Base-by-base conservation (phyloP, 2,329 filamentous ascomycete species). In the Fusarium sulawesiense region DNA sequence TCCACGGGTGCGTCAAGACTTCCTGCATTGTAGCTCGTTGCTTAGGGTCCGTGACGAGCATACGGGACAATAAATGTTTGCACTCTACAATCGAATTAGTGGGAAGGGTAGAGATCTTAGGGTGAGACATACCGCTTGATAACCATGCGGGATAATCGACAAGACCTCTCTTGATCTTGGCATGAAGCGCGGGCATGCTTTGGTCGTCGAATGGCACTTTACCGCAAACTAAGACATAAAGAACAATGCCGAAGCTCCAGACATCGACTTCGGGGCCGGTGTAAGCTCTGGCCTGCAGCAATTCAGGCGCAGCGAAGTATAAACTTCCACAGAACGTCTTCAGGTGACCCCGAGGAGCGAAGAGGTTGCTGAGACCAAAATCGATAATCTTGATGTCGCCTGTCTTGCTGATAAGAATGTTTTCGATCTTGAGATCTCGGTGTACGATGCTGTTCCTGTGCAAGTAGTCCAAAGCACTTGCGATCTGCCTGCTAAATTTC, bases 371-470 rank as follows among this genome's bases (percentile, higher is more conserved):
- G 57, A 99, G 85, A 30, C 95, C 96, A 79, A 99, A 99, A 78
- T 99, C 96, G 73, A 99, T 99, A 75, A 99, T 98, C 79, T 98
- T 98, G 81, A 99, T 99, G 78, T 99, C 96, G 42, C 96, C 96
- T 3, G 93, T 98, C 84, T 98, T 98, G 85, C 94, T 98, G 82
- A 99, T 99, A 66, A 99, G 88, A 57, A 99, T 99, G 78, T 99
- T 99, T 80, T 98, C 96, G 73, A 99, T 99, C 85, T 99, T 99
- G 72, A 99, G 83, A 78, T 99, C 96, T 53, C 96, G 91, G 80
- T 99, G 96, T 25, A 98, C 96, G 73, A 99, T 98, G 81, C 94
- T 98, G 84, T 99, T 98, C 66, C 94, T 90, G 80, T 99, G 96
- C 78, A 94, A 98, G 82, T 98, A 99, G 80, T 99, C 96, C 60